Conservation (phyloP, 108 stramenopile species). For the Aurantiochytrium sp. region DNA sequence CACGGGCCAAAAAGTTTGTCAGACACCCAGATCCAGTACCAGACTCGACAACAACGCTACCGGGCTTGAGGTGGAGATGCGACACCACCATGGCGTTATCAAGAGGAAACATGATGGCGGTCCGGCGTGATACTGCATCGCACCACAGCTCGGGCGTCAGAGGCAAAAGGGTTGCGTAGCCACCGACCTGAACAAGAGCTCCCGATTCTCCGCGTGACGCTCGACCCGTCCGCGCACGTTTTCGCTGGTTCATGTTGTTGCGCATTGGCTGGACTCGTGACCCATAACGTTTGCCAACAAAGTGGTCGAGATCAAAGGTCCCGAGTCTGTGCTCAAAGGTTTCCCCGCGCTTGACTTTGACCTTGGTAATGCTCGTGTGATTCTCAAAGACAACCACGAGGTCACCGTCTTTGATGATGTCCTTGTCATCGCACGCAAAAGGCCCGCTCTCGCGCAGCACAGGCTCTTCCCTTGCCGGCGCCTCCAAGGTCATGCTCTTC, state of each 20-base stretch:
- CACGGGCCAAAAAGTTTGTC: conserved; percentile 65
- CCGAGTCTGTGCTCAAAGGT: background rate
- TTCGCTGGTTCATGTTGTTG: background rate
- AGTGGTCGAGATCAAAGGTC: background rate
- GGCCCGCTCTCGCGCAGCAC: background rate
- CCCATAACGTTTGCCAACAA: background rate
- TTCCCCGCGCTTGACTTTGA: background rate
- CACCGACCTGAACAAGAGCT: conserved; percentile 19
- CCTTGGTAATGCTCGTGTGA: background rate
- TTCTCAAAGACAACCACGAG: background rate
- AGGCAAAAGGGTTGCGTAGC: conserved; percentile 66
- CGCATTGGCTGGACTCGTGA: background rate
- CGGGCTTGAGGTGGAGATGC: conserved; percentile 70
- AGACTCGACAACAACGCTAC: conserved; percentile 72
- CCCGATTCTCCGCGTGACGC: background rate
- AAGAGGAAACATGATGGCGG: conserved; percentile 81
- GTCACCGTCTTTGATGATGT: background rate
- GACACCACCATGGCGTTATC: conserved; percentile 73
- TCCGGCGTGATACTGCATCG: conserved; percentile 66
- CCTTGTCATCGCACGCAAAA: background rate
- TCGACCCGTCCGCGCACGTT: background rate
- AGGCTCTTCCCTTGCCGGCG: no score
- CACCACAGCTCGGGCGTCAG: conserved; percentile 87
- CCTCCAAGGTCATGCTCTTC: no score
- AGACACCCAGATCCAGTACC: conserved; percentile 85